phyloP scores from a whole-genome alignment of 805 yeast species.

The Lipomyces spencermartinsiae region DNA sequence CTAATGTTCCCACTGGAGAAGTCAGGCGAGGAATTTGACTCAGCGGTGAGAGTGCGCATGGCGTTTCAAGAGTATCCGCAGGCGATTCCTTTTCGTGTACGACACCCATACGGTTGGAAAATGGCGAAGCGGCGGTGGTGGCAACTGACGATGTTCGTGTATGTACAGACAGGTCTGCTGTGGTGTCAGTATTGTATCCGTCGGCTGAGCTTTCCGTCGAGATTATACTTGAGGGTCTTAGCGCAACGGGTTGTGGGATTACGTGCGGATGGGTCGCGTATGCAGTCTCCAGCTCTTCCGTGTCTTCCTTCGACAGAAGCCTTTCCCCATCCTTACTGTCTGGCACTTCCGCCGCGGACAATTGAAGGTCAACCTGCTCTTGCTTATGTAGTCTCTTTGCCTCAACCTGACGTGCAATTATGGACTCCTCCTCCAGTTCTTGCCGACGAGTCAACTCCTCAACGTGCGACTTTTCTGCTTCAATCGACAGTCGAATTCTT shows the following conservation, averaged over 20 bases:
- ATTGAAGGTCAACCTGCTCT: background rate
- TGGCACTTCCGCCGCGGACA: background rate
- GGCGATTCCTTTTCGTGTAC: background rate
- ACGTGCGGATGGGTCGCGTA: background rate
- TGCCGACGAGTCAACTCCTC: constrained; percentile 6
- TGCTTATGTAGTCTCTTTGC: background rate
- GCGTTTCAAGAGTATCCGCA: background rate
- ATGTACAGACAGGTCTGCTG: background rate
- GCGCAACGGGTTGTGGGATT: background rate
- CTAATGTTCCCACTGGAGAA: constrained; percentile 33
- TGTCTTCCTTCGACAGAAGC: background rate
- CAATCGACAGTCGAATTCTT: background rate
- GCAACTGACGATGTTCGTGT: background rate
- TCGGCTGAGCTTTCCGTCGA: constrained; percentile 7
- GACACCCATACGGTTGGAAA: background rate
- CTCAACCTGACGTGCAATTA: background rate
- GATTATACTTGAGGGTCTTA: background rate
- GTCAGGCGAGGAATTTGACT: constrained; percentile 8
- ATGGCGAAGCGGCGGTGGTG: background rate
- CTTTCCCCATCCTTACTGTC: background rate
- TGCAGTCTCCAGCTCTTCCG: background rate
- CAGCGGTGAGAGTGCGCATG: background rate
- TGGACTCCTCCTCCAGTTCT: constrained; percentile 9
- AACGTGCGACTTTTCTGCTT: constrained; percentile 3
- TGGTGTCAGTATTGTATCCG: background rate